Evolutionary conservation across 331 rosid species (phyloP).

Genomic region (Quercus lobata): DNA sequence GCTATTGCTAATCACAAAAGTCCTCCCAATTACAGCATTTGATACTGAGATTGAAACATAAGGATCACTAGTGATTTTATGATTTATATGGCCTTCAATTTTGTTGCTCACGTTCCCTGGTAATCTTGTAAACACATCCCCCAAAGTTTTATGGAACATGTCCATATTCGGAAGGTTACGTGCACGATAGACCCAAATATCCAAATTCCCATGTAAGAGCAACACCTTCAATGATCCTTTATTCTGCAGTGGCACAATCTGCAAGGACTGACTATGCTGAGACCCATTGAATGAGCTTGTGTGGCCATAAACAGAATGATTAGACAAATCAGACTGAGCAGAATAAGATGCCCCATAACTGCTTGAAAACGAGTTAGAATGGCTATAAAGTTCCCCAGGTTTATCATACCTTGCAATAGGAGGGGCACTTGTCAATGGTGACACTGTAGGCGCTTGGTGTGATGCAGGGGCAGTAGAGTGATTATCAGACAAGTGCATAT

Average conservation of each 20-base stretch:
- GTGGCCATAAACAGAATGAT: constrained; percentile 28
- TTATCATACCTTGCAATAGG: constrained; percentile 34
- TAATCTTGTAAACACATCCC: constrained; percentile 56
- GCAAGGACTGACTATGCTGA: constrained; percentile 41
- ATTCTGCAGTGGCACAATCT: constrained; percentile 59
- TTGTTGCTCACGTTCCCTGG: constrained; percentile 56
- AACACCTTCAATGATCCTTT: constrained; percentile 69
- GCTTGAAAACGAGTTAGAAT: constrained; percentile 43
- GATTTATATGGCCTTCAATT: constrained; percentile 51
- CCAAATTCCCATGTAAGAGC: constrained; percentile 88
- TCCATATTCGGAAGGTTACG: constrained; percentile 90
- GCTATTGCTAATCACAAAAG: constrained; percentile 84
- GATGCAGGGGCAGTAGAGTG: constrained; percentile 46
- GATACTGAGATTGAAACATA: constrained; percentile 66
- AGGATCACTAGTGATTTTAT: constrained; percentile 89
- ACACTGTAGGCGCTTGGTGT: constrained; percentile 33
- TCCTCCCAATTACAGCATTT: constrained; percentile 85
- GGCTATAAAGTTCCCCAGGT: constrained; percentile 41
- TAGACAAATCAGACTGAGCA: constrained; percentile 22
- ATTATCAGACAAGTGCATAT: constrained; percentile 46
- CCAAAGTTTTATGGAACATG: constrained; percentile 91
- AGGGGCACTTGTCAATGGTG: constrained; percentile 25
- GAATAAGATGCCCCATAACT: constrained; percentile 33
- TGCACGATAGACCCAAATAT: constrained; percentile 78
- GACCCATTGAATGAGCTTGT: constrained; percentile 55